A percentile compares a stretch with the other conserved stretches of the same genome.
phyloP scores from a whole-genome alignment of 257 asterid genomes.

The Lycium barbarum region DNA sequence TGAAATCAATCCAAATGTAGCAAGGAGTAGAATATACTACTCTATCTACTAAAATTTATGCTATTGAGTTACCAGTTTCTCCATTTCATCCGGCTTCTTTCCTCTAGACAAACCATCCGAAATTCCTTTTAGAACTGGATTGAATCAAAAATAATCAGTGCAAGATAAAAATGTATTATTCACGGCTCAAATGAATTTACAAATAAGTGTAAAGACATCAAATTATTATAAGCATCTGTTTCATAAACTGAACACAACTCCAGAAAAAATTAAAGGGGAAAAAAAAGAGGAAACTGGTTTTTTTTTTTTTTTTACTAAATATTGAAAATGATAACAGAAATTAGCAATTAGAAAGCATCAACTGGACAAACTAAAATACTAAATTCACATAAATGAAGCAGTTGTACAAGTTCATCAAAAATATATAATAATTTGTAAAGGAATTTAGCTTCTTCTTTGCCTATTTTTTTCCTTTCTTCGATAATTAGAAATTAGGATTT shows the following conservation, averaged over 20 bases:
- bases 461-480: too few relatives aligned
- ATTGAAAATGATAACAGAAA: not conserved
- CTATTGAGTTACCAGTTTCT: slow-evolving; percentile 47
- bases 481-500: too few relatives aligned
- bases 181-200: not conserved
- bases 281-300: not conserved
- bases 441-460: too few relatives aligned
- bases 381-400: too few relatives aligned
- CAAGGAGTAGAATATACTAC: not conserved
- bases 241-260: too few relatives aligned
- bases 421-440: not conserved
- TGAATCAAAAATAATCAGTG: not conserved
- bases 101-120: slow-evolving; percentile 92
- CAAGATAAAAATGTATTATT: not conserved
- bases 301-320: not conserved
- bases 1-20: not conserved
- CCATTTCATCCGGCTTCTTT: slow-evolving; percentile 82
- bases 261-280: not conserved
- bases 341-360: not conserved
- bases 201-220: not conserved
- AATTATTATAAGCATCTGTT: too few relatives aligned
- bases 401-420: too few relatives aligned
- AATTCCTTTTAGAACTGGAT: slow-evolving; percentile 84
- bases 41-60: slow-evolving; percentile 3
- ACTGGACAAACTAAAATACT: too few relatives aligned